Base-by-base conservation (phyloP, 2,329 filamentous ascomycete species). In the Passalora sequoiae region DNA sequence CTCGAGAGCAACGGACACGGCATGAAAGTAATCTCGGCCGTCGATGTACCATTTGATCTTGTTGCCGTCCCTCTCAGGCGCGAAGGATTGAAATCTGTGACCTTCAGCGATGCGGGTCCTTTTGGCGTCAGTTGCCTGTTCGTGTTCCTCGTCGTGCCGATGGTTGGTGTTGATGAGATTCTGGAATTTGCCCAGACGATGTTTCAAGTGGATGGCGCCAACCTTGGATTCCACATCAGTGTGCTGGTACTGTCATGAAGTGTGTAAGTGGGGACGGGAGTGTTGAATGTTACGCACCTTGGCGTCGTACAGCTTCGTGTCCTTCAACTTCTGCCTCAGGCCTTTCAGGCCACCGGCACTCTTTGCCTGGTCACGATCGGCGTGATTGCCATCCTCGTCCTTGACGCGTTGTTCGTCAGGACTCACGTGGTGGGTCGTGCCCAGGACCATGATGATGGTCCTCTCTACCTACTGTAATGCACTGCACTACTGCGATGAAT, bases 21-120 rank as follows among this genome's bases (percentile, higher is more conserved):
- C 84, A 62, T 89, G 95, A 65, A 92, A 94, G 66, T 98, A 98
- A 68, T 97, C 86, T 49, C 89, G 76, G 3, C 89, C 92, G 62
- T 97, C 92, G 8, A 97, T 87, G 67, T 96, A 97, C 89, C 91
- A 98, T 70, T 97, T 97, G 62, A 63, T 60, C 45, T 85, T 74
- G 65, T 97, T 96, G 20, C 83, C 84, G 8, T 91, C 81, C 31
- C 83, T 81, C 62, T 91, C 83, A 0, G 91, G 91, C 27, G 94
- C 94, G 67, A 86, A 98, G 3, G 87, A 94, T n/a, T 84, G 65
- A 70, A 89, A 97, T 30, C 91, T 82, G 62, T 97, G 82, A 10
- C 78, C 75, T 45, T 91, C 78, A 53, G 76, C 75, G 38, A 92
- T 83, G 12, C 69, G 75, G 15, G 75, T 77, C 46, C 92, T 79